These are phyloP conservation scores for Leishmania tarentolae DNA, from an alignment of 208 protist genomes.

Conservation along the genomic window DNA sequence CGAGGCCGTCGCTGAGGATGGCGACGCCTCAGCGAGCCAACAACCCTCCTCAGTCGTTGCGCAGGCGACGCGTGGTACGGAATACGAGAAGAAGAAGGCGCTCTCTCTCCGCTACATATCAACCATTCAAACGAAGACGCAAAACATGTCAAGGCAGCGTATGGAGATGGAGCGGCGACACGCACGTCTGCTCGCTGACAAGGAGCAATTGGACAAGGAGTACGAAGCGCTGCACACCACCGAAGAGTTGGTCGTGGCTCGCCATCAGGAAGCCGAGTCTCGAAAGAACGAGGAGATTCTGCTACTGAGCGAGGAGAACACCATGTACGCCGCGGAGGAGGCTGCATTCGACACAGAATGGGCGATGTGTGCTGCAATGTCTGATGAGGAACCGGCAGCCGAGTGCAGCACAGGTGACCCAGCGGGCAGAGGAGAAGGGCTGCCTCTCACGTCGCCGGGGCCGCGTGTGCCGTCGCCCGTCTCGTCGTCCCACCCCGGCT, in stretches of 20 bases:
- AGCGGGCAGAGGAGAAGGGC: background rate
- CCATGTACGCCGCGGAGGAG: constrained; percentile 22
- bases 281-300: constrained; percentile 22
- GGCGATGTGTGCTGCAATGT: background rate
- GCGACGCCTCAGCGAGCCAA: background rate
- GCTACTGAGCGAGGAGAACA: constrained; percentile 22
- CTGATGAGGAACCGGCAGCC: background rate
- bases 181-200: constrained; percentile 24
- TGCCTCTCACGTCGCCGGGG: background rate
- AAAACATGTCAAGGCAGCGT: constrained; percentile 14
- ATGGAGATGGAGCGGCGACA: constrained; percentile 24
- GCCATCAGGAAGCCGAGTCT: constrained; percentile 30
- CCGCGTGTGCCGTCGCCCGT: background rate
- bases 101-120: constrained; percentile 37
- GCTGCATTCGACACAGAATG: constrained; percentile 8
- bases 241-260: constrained; percentile 40
- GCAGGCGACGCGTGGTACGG: constrained; percentile 9
- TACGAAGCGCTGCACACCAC: constrained; percentile 41
- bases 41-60: constrained; percentile 5
- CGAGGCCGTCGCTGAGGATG: background rate
- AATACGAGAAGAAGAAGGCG: constrained; percentile 35
- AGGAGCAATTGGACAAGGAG: constrained; percentile 41
- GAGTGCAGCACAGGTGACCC: background rate
- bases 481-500: background rate
- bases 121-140: constrained; percentile 27